Conservation (phyloP, 139 green algal species). For the Gonium pectorale region DNA sequence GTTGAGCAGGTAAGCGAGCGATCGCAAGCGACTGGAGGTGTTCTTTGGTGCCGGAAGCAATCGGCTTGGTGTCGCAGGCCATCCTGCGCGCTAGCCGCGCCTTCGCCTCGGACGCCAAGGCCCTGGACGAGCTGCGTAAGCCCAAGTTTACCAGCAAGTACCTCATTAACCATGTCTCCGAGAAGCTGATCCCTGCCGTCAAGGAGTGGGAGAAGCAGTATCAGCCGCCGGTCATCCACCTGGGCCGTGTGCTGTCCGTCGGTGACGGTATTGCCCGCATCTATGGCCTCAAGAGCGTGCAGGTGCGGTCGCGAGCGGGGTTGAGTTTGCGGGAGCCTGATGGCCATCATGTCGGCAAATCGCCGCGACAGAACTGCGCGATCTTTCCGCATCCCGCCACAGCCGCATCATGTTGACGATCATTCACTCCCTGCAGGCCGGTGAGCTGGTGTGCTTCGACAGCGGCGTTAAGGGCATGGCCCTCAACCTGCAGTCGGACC, state of each 20-base stretch:
- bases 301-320: constrained; percentile 63
- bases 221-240: constrained; percentile 75
- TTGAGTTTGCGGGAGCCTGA: too few species aligned
- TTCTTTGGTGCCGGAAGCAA: constrained; percentile 9
- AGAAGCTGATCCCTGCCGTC: constrained; percentile 68
- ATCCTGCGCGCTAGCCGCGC: constrained; percentile 22
- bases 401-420: too few species aligned
- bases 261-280: constrained; percentile 94
- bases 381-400: too few species aligned
- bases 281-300: constrained; percentile 89
- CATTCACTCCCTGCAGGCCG: constrained; percentile 70
- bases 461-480: constrained; percentile 91
- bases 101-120: constrained; percentile 61
- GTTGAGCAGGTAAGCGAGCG: constrained; percentile 32
- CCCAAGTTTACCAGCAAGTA: constrained; percentile 79
- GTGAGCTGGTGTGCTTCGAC: constrained; percentile 94
- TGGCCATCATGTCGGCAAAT: too few species aligned
- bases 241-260: constrained; percentile 89
- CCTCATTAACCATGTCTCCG: constrained; percentile 73
- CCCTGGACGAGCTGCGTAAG: constrained; percentile 66
- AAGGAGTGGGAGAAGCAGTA: constrained; percentile 78
- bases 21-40: not conserved
- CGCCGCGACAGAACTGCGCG: too few species aligned
- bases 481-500: constrained; percentile 92
- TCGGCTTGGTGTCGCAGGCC: constrained; percentile 5